Conservation (phyloP, 2,329 filamentous ascomycete species). For the Penicillium sp. region DNA sequence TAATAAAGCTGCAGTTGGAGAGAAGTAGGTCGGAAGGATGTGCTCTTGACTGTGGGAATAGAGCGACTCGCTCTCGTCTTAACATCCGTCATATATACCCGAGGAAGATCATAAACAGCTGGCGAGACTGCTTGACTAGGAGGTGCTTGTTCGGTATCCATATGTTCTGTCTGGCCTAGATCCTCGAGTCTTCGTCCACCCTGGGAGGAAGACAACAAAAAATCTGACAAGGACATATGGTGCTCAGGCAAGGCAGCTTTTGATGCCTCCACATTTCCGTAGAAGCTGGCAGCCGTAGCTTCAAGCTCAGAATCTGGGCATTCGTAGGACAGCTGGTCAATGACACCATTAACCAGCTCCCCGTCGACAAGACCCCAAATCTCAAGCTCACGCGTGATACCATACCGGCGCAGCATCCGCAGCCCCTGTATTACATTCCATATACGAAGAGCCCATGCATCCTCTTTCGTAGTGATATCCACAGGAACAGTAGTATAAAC, state of each 20-base stretch:
- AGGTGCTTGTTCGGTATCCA: slow-evolving; percentile 1
- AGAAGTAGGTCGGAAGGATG: slow-evolving; percentile 70
- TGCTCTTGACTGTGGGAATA: slow-evolving; percentile 59
- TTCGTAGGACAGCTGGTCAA: slow-evolving; percentile 78
- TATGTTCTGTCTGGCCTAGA: slow-evolving; percentile 12
- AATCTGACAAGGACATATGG: slow-evolving; percentile 49
- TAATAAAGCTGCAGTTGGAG: slow-evolving; percentile 92
- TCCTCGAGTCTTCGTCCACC: slow-evolving; percentile 39
- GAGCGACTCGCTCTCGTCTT: slow-evolving; percentile 72
- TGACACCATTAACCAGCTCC: slow-evolving; percentile 82
- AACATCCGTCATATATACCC: slow-evolving; percentile 79
- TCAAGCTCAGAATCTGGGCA: slow-evolving; percentile 75
- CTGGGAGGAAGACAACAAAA: slow-evolving; percentile 39
- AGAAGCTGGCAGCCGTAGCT: slow-evolving; percentile 52
- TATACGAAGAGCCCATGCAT: slow-evolving; percentile 75
- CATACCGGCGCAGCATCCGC: slow-evolving; percentile 68
- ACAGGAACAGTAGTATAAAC: slow-evolving; percentile 76
- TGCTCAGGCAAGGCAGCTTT: slow-evolving; percentile 41
- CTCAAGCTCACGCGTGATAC: slow-evolving; percentile 73
- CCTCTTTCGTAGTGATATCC: slow-evolving; percentile 72
- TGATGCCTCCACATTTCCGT: slow-evolving; percentile 38
- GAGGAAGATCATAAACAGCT: slow-evolving; percentile 28
- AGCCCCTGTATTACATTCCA: slow-evolving; percentile 93
- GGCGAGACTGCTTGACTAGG: slow-evolving; percentile 11
- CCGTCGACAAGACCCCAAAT: slow-evolving; percentile 84